Base-by-base conservation (phyloP, 2,329 filamentous ascomycete species). In the Phaeosphaeria sp. region DNA sequence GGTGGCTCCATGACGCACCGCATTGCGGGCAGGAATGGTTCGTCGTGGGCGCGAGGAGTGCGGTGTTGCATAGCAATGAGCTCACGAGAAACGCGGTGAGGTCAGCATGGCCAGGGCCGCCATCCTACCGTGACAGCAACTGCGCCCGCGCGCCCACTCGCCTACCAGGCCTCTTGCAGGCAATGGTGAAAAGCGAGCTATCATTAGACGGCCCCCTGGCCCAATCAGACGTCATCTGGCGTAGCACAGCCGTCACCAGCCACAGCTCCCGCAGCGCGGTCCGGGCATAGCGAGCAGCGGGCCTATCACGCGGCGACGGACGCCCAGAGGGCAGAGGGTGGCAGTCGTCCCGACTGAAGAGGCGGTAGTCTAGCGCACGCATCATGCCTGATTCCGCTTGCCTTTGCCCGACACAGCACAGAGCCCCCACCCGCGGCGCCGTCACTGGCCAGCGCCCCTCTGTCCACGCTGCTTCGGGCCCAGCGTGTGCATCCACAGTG, bases 321-420 rank as follows among this genome's bases (percentile, higher is more conserved):
- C 57, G 44, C 66, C 61, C 56, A 44, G 64, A 43, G 57, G 61
- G 55, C 61, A 64, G 36, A 63, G 63, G 62, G 57, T 55, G 57
- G 53, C 54, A 49, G 51, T 48, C 51, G 44, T 22, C 53, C 44
- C 48, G 57, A 57, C 53, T 20, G 69, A 66, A 62, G 63, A 70
- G 71, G 71, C 71, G 71, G 69, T 74, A 64, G 64, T 68, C 60
- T 59, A 66, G 67, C 57, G 63, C 57, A 65, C 66, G 53, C 63
- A 58, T 46, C 53, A 61, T 69, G 59, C 67, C 64, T 48, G 3
- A 59, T 67, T 66, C 64, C 73, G 73, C 74, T 68, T 74, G 52
- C 56, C 55, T 59, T 74, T 51, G 53, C 73, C 70, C 53, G 56
- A 68, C 67, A 24, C 50, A 63, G 73, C 56, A 42, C 67, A 13